Base-by-base conservation (phyloP, 2,329 filamentous ascomycete genomes). In the Rhexocercosporidium sp. region DNA sequence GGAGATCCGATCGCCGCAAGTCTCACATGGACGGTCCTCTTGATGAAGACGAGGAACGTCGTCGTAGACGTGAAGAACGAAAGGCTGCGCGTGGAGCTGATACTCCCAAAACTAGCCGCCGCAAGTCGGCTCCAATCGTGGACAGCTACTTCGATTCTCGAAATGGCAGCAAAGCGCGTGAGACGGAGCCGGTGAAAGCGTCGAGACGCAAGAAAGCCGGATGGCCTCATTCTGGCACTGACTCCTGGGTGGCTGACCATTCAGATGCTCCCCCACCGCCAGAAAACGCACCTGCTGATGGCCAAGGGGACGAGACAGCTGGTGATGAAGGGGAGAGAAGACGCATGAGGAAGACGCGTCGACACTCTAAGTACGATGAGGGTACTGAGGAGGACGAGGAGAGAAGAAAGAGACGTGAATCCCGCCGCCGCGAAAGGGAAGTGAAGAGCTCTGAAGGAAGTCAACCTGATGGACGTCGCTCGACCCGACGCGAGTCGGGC, bases 221-320 rank as follows among this genome's bases (percentile, higher is more conserved):
- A 11, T 90, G 88, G 88, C 87, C 88, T 20, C 85, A 89, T 74
- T 88, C 85, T 7, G 87, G 88, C 29, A 90, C 87, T 0, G 87
- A 85, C 9, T 89, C 86, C 0, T 90, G 88, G 88, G 87, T 90
- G 4, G 89, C 89, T 76, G 87, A 90, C 14, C 84, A 88, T 71
- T 86, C 84, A 1, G 88, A 89, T 71, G 87, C 86, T 3, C 86
- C 86, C 1, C 86, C 87, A 2, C 87, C 87, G 1, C 86, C 85
- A 0, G 81, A 82, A 0, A 79, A 74, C 57, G 53, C 54, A 11
- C 65, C 67, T 25, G 57, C 49, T n/a, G 70, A 68, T n/a, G 70
- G 57, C 29, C 66, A 63, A n/a, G 66, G 60, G 22, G 74, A 75
- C 27, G 73, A 74, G 46, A 69, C 65, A 1, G 51, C 65, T 60